phyloP scores from a whole-genome alignment of 2,329 filamentous ascomycete genomes.

The Apiospora rasikravindrae region DNA sequence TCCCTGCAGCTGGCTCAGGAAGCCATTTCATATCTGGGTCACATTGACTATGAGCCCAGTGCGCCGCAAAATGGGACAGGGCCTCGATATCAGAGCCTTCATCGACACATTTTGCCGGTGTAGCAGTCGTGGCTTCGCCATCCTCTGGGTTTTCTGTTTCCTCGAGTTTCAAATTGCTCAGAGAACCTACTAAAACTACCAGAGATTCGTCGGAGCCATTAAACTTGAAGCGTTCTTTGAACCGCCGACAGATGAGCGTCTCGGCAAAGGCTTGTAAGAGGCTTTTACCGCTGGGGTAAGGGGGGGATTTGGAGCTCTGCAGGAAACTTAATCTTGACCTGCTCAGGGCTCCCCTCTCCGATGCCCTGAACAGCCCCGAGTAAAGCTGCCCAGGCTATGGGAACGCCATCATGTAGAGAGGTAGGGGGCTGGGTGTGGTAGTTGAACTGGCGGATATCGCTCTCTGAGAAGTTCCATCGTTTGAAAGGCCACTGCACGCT shows the following conservation, averaged over 20 bases:
- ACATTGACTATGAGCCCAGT: not conserved
- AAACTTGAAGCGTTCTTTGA: slow-evolving; percentile 4
- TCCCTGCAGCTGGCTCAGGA: not conserved
- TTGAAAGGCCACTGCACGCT: slow-evolving; percentile 21
- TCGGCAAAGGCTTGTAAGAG: slow-evolving; percentile 20
- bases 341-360: not conserved
- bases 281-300: slow-evolving; percentile 15
- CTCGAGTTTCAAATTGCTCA: not conserved
- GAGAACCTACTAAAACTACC: not conserved
- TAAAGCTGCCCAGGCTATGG: slow-evolving; percentile 16
- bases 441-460: slow-evolving; percentile 21
- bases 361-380: slow-evolving; percentile 12
- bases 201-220: not conserved
- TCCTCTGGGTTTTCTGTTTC: not conserved
- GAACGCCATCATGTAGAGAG: slow-evolving; percentile 1
- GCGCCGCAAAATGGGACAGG: slow-evolving; percentile 19
- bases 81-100: slow-evolving; percentile 15
- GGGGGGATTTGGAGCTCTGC: not conserved
- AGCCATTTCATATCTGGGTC: slow-evolving; percentile 19
- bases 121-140: not conserved
- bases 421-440: slow-evolving; percentile 11
- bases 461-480: slow-evolving; percentile 16
- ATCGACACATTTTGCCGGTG: not conserved
- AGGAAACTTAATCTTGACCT: not conserved
- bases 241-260: slow-evolving; percentile 18